These are phyloP conservation scores for Ustilago bromivora DNA, from an alignment of 1,284 basidiomycete genomes.

Conservation along the genomic window DNA sequence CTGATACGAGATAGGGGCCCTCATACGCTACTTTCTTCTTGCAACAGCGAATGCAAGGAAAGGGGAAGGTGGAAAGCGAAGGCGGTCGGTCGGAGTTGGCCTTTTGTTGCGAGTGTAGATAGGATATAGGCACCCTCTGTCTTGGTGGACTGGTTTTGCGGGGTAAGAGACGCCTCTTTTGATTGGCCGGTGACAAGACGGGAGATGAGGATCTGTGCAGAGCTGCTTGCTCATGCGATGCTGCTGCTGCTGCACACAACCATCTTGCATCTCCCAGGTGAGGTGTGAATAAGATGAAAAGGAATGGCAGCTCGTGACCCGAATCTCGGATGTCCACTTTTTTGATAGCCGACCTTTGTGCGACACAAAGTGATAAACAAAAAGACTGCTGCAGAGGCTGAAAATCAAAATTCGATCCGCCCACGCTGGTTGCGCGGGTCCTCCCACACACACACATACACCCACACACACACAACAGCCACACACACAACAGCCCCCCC, in stretches of 20 bases:
- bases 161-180: conserved; percentile 10
- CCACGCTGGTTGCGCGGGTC: background rate
- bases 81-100: conserved; percentile 2
- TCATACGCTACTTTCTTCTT: background rate
- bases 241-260: background rate
- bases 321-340: background rate
- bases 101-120: conserved; percentile 25
- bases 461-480: background rate
- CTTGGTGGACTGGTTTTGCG: conserved; percentile 3
- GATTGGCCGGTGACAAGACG: conserved; percentile 1
- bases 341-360: background rate
- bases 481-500: background rate
- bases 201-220: background rate
- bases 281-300: background rate
- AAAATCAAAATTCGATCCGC: background rate
- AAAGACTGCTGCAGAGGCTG: background rate
- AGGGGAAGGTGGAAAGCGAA: background rate
- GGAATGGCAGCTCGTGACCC: no score
- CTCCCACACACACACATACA: background rate
- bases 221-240: background rate
- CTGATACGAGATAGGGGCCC: conserved; percentile 1
- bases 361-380: background rate
- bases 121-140: conserved; percentile 29
- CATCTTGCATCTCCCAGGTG: background rate
- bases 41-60: background rate